Conservation (phyloP, 345 rosid genomes). For the sweet orange (Citrus sinensis) region DVS_A1.0 CM039163.1:4075501-4076000, state of each 20-base stretch:
- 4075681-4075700: constrained; percentile 13
- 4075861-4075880: constrained; percentile 42
- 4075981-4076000: constrained; percentile 29
- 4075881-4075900: constrained; percentile 4
- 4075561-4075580: constrained; percentile 42
- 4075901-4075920: neutral
- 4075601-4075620: constrained; percentile 73
- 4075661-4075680: neutral
- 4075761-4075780: constrained; percentile 35
- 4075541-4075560: constrained; percentile 50
- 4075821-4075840: constrained; percentile 39
- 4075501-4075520: constrained; percentile 39
- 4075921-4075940: constrained; percentile 9
- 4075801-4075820: constrained; percentile 56
- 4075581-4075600: constrained; percentile 70
- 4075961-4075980: constrained; percentile 27
- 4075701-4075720: constrained; percentile 75
- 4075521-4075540: constrained; percentile 64
- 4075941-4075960: constrained; percentile 46
- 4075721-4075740: constrained; percentile 57
- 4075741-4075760: constrained; percentile 55
- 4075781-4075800: constrained; percentile 38
- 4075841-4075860: constrained; percentile 42
- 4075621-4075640: constrained; percentile 12
- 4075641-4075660: neutral